phyloP scores from a whole-genome alignment of 148 eudicot species.

The Rhododendron simsii region DNA sequence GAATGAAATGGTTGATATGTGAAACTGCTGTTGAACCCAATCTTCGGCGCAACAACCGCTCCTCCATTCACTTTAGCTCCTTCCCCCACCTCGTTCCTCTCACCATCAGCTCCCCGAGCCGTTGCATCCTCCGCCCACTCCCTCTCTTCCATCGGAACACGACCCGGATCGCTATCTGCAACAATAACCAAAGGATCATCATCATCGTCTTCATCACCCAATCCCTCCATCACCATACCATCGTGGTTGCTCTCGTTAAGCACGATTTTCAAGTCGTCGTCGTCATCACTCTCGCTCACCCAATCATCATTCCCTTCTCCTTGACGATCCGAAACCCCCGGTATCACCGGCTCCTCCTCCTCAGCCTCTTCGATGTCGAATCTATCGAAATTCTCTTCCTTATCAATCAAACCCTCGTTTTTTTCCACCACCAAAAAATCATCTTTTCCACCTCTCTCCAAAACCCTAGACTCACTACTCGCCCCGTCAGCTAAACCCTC shows the following conservation, averaged over 20 bases:
- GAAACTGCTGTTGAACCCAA: conserved; percentile 40
- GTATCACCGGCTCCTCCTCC: conserved; percentile 34
- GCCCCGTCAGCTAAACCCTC: background rate
- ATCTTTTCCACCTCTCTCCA: conserved; percentile 9
- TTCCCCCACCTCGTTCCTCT: conserved; percentile 48
- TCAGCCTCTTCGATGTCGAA: background rate
- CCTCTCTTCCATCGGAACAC: conserved; percentile 49
- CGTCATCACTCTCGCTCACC: conserved; percentile 72
- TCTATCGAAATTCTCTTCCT: background rate
- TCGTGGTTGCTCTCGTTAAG: conserved; percentile 60
- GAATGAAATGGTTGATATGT: conserved; percentile 82
- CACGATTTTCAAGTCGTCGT: conserved; percentile 88
- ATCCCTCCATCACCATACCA: conserved; percentile 46
- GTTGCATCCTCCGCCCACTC: conserved; percentile 68
- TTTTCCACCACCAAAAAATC: background rate
- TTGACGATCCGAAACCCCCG: conserved; percentile 8
- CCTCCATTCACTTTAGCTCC: conserved; percentile 47
- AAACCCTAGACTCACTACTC: background rate
- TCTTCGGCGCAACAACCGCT: conserved; percentile 35
- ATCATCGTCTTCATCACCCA: conserved; percentile 53
- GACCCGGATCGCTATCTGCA: conserved; percentile 37
- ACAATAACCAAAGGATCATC: conserved; percentile 50
- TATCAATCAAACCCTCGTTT: background rate
- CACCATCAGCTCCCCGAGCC: conserved; percentile 28
- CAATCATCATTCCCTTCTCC: conserved; percentile 46